phyloP scores from a whole-genome alignment of 345 rosid genomes.

The Hypericum androsaemum region DNA sequence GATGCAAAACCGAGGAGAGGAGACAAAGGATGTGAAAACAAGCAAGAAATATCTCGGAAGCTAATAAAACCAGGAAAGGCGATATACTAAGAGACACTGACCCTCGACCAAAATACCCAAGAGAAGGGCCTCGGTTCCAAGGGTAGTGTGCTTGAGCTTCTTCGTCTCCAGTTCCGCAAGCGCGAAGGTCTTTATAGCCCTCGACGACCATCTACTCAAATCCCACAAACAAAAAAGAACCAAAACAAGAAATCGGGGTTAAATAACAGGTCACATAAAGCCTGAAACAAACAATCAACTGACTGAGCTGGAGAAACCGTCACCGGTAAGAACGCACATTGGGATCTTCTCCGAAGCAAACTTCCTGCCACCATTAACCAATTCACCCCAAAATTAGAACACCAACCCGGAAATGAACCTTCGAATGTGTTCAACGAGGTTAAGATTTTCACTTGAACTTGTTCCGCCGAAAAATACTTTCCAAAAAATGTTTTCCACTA shows the following conservation, averaged over 20 bases:
- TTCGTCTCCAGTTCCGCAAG: constrained; percentile 84
- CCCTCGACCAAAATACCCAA: constrained; percentile 93
- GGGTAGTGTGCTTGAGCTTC: constrained; percentile 75
- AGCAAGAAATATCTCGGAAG: too few relatives aligned
- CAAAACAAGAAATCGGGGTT: background rate
- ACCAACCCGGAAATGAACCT: background rate
- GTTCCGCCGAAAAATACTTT: too few relatives aligned
- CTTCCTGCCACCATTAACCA: constrained; percentile 36
- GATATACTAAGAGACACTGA: constrained; percentile 16
- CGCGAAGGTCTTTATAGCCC: constrained; percentile 70
- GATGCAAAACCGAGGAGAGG: too few relatives aligned
- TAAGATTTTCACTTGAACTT: too few relatives aligned
- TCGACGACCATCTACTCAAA: constrained; percentile 73
- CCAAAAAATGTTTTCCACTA: too few relatives aligned
- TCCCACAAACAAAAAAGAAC: background rate
- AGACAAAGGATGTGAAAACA: too few relatives aligned
- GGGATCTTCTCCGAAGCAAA: constrained; percentile 43
- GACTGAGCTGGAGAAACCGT: background rate
- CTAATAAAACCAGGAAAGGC: background rate
- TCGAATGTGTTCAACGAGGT: too few relatives aligned
- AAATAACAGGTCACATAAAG: background rate
- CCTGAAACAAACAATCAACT: background rate
- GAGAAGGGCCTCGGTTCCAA: constrained; percentile 77
- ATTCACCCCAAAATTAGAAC: constrained; percentile 5
- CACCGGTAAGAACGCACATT: constrained; percentile 30